Evolutionary conservation across 2,329 filamentous ascomycete genomes (phyloP), one percentile per base, ranked within the genome.

Genomic region (Cercospora zeina): DNA sequence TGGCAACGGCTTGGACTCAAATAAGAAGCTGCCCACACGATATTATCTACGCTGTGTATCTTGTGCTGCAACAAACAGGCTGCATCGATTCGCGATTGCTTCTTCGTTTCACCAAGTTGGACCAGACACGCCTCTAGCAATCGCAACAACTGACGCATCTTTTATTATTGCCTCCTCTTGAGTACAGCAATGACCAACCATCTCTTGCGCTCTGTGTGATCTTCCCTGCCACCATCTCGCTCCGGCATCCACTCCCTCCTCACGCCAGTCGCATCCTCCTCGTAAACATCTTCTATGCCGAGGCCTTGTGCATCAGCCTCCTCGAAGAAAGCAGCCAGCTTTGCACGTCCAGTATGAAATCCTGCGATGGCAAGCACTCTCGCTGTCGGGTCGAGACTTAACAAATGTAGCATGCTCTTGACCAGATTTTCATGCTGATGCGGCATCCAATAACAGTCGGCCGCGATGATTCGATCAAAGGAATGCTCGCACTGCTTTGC

Each of bases 401-500:
- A 74, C 71, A 90, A 84, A 74, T 86, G 84, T 2, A 80, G 56
- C 71, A 90, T 85, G 24, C 87, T 89, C 45, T 72, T 74, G 51
- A 82, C 81, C 27, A 91, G 80, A 73, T 87, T 88, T n/a, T 75
- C 80, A 74, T 91, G 89, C 77, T 91, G 83, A 78, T 82, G 83
- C 1, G 85, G 83, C 86, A 91, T 90, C 88, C 89, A 91, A 61
- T 89, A 81, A 70, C 88, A 90, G 75, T 91, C 88, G 65, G 87
- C 86, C 0, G 85, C 86, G n/a, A 90, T 75, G 42, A 91, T 79
- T 61, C 86, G 82, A 50, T 85, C 85, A 70, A 87, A 90, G 1
- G 67, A 61, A 8, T 76, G 75, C 11, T 75, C 75, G 55, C 77
- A 66, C 1, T 68, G 55, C 6, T 49, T 24, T 11, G 79, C 75